Base-by-base conservation (phyloP, 225 moss, liverwort and hornwort species). In the Antitrichia curtipendula region DNA sequence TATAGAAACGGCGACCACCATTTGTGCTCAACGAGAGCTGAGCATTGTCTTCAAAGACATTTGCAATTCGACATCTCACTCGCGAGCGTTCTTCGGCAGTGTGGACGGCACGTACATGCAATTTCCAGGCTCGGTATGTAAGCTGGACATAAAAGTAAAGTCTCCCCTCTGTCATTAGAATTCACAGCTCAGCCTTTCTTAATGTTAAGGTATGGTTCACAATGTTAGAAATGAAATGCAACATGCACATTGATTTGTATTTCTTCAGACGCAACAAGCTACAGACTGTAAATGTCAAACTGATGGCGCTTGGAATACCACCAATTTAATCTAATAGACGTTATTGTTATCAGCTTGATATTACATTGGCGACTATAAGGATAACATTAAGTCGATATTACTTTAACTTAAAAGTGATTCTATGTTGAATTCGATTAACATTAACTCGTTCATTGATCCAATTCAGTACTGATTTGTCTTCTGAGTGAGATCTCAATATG, bases 1-100 rank as follows among this genome's bases (percentile, higher is more conserved):
- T 53, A 36, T 8, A 24, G 57, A 57, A n/a, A 82, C 90, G 31
- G 79, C 68, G 28, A 60, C 64, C 40, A 80, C 28, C 36, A 79
- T 92, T 71, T 90, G 91, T 60, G 62, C 82, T 13, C 91, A 88
- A 86, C 75, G 91, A 41, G 85, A 78, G 71, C 75, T 91, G 77
- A 88, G 82, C 56, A 13, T 4, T 7, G 56, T 70, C 61, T 90
- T 90, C 86, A 84, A 54, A 70, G 78, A n/a, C 4, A 65, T 88
- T 74, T 75, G 76, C 12, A 82, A 65, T 77, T 15, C n/a, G 31
- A 77, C 41, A 3, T 82, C 85, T 61, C 57, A 27, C 13, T 85
- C 54, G 28, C 81, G 85, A 74, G 81, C 84, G 12, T 90, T 73
- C 62, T 53, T 90, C 16, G 90, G 90, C 45, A 18, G 31, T 17